Evolutionary conservation across 2,329 filamentous ascomycete genomes (phyloP).

Genomic region (Sarocladiaceae sp.): DNA sequence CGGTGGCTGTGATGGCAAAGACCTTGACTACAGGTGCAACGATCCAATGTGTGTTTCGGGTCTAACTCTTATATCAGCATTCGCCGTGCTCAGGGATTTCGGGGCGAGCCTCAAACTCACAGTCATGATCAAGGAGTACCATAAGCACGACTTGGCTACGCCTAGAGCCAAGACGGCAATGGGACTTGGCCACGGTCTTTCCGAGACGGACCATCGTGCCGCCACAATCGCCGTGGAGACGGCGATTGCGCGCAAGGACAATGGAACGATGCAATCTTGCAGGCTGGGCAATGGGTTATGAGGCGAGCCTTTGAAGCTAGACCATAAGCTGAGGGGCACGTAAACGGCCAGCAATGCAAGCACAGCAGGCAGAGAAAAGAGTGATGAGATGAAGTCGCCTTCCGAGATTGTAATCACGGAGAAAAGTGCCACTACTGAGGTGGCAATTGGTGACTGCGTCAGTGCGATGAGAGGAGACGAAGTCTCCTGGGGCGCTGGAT

Average conservation of each 20-base stretch:
- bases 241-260: constrained; percentile 17
- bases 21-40: constrained; percentile 21
- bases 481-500: neutral
- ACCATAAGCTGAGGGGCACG: constrained; percentile 14
- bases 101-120: constrained; percentile 20
- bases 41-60: constrained; percentile 25
- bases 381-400: constrained; percentile 17
- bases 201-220: constrained; percentile 18
- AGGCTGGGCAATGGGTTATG: constrained; percentile 17
- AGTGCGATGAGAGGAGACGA: constrained; percentile 3
- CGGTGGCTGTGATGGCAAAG: constrained; percentile 25
- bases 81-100: neutral
- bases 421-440: constrained; percentile 7
- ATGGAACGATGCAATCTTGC: constrained; percentile 14
- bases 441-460: neutral
- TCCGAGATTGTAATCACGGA: constrained; percentile 18
- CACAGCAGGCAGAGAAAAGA: constrained; percentile 22
- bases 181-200: constrained; percentile 15
- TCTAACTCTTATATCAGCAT: constrained; percentile 15
- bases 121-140: constrained; percentile 26
- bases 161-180: constrained; percentile 18
- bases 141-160: constrained; percentile 24
- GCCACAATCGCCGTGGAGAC: constrained; percentile 15
- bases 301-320: neutral
- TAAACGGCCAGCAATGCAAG: constrained; percentile 24